Evolutionary conservation across 306 rosid species (phyloP).

Genomic region (Mucuna pruriens): DNA sequence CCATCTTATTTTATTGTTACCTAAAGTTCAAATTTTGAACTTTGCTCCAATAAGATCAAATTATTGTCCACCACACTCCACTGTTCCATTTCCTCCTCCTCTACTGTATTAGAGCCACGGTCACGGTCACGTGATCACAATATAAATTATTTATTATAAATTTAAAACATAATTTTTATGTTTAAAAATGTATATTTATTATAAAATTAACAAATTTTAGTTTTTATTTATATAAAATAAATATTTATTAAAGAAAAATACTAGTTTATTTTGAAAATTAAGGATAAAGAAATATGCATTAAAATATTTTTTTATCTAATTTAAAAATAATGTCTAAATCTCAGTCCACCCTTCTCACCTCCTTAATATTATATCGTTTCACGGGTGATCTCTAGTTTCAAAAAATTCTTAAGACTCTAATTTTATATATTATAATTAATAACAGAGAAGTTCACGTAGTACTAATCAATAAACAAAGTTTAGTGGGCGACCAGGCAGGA

Average conservation of each 20-base stretch:
- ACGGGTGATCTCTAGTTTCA: neutral
- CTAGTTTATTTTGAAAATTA: neutral
- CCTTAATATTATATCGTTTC: neutral
- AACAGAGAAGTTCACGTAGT: neutral
- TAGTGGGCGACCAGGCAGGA: neutral
- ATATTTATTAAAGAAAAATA: too few species aligned
- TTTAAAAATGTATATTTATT: too few species aligned
- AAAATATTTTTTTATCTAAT: neutral
- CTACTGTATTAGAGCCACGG: too few species aligned
- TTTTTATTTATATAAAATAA: too few species aligned
- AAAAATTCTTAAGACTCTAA: neutral
- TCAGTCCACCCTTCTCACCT: neutral
- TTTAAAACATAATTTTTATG: too few species aligned
- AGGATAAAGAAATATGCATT: neutral
- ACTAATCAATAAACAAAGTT: neutral
- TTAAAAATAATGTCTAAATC: neutral
- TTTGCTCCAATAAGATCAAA: neutral
- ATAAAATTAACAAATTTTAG: too few species aligned
- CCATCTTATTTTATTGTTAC: neutral
- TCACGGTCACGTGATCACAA: slow-evolving; percentile 44
- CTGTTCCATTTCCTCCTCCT: neutral
- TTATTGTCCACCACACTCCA: neutral
- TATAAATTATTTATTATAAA: too few species aligned
- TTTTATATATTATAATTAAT: neutral
- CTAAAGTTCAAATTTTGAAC: neutral